Evolutionary conservation across 768 basidiomycete species (phyloP), one percentile per base, ranked within the genome.

Genomic region (Rhizopogon vesiculosus): DNA sequence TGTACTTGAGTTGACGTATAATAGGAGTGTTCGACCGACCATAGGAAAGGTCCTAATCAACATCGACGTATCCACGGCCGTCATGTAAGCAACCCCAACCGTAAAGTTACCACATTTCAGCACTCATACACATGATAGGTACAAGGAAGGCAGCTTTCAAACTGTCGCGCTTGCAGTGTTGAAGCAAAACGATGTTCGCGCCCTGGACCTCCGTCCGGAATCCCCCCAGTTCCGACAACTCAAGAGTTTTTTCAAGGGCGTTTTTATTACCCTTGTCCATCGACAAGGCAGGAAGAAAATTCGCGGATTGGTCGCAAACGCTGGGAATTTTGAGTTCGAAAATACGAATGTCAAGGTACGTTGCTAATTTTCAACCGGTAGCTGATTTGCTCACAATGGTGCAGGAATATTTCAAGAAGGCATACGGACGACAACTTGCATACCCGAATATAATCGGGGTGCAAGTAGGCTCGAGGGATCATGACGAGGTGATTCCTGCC

Each of bases 21-120:
- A 18, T 41, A 81, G 79, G 57, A 79, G 76, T 44, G 77, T 82
- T 40, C 74, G 81, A 1, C 80, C 78, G 0, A 68, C 74, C 1
- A 54, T 69, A 0, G 71, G 69, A 1, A 55, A 68, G 8, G 74
- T 80, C 56, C 60, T 78, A 0, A 61, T 83, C 1, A 80, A 76
- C 13, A 65, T 83, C 1, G 81, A 83, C 51, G 78, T 74, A 0
- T 73, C 75, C 2, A 74, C 77, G 13, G 68, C 80, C 0, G 70
- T 74, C 0, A 63, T 83, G 79, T 81, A 70, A 58, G 70, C 18
- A 12, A 31, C 0, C 33, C 10, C 3, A 7, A 29, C 35, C 18
- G 9, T 1, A 7, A 41, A 46, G 35, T 12, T 8, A 1, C 10
- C 2, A 28, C 7, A 8, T 7, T 39, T 18, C n/a, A 7, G n/a